A percentile compares a stretch with the other conserved stretches of the same genome.
These are phyloP conservation scores for Petrea volubilis DNA, from an alignment of 257 asterid species.

Conservation along the genomic window DNA sequence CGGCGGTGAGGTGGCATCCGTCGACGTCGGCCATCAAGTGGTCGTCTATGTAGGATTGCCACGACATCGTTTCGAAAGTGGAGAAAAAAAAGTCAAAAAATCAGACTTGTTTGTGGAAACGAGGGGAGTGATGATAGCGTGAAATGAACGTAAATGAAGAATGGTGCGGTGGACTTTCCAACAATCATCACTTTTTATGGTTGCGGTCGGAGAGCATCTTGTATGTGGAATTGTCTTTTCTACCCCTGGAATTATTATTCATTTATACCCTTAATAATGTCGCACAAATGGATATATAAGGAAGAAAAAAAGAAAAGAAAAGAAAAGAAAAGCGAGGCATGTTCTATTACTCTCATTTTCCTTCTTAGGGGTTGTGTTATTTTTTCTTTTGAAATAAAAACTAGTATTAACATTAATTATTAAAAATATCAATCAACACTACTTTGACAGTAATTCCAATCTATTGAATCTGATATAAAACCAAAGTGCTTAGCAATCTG, in stretches of 20 bases:
- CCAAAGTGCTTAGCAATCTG: too few species aligned
- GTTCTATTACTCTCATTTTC: too few species aligned
- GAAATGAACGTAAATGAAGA: slow-evolving; percentile 30
- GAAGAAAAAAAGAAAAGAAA: background rate
- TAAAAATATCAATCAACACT: too few species aligned
- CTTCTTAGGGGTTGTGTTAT: background rate
- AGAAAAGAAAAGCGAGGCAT: background rate
- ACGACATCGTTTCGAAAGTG: slow-evolving; percentile 57
- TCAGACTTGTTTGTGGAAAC: background rate
- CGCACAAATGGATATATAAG: background rate
- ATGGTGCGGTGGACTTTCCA: slow-evolving; percentile 32
- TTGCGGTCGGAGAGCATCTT: slow-evolving; percentile 26
- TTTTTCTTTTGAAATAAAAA: background rate
- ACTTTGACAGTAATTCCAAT: too few species aligned
- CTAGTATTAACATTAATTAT: too few species aligned
- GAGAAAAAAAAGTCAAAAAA: background rate
- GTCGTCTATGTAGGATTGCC: slow-evolving; percentile 88
- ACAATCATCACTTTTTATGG: slow-evolving; percentile 34
- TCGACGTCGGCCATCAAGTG: slow-evolving; percentile 75
- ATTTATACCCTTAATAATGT: background rate
- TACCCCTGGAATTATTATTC: slow-evolving; percentile 21
- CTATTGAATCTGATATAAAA: too few species aligned
- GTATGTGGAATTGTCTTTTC: background rate
- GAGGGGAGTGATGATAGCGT: slow-evolving; percentile 30
- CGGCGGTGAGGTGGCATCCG: slow-evolving; percentile 57